Conservation (phyloP, 2,329 filamentous ascomycete species). For the Fusarium drepaniforme region DNA sequence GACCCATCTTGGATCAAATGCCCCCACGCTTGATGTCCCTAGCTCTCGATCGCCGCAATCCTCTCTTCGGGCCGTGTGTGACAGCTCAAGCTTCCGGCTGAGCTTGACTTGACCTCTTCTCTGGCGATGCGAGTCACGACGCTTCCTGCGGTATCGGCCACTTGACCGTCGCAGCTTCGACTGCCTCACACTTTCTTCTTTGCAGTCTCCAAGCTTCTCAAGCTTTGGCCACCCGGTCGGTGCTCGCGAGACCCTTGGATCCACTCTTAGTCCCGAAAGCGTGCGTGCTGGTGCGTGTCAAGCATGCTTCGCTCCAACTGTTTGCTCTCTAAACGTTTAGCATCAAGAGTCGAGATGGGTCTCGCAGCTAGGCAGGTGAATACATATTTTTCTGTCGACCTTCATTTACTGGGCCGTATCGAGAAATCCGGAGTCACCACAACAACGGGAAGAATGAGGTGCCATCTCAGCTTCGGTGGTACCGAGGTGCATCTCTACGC, state of each 20-base stretch:
- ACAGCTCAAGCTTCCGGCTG: not conserved
- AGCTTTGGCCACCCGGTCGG: not conserved
- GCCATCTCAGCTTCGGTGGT: not conserved
- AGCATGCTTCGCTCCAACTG: not conserved
- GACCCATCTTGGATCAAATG: not conserved
- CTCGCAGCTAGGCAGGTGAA: not conserved
- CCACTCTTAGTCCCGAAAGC: not conserved
- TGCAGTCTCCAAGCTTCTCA: not conserved
- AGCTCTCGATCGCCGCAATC: not conserved
- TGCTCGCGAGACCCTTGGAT: not conserved
- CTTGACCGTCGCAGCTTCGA: not conserved
- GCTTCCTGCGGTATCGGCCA: not conserved
- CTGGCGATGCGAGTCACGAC: not conserved
- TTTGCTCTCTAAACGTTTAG: not conserved
- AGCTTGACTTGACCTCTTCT: not conserved
- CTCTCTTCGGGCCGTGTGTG: not conserved
- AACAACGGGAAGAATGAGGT: not conserved
- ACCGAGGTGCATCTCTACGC: not conserved
- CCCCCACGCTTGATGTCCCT: not conserved
- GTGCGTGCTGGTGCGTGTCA: not conserved
- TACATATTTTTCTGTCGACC: not conserved
- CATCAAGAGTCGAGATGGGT: not conserved
- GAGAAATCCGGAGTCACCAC: not conserved
- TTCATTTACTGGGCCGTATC: not conserved
- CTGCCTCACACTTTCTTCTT: not conserved